Conservation (phyloP, 73 alveolate species). For the Paramecium sexaurelia region DNA sequence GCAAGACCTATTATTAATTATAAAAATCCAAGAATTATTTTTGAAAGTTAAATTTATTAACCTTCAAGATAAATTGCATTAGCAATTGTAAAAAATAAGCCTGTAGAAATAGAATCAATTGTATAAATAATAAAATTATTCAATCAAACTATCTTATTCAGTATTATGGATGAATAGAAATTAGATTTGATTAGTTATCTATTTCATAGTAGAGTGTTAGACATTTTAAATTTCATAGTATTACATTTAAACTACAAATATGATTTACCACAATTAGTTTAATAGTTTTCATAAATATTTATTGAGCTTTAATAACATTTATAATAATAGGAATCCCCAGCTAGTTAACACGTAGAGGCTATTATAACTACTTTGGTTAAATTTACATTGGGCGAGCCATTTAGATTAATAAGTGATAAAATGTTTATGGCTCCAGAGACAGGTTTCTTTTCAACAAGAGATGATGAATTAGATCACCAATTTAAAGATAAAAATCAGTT, state of each 20-base stretch:
- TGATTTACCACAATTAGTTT: not conserved
- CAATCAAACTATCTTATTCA: not conserved
- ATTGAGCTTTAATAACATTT: not conserved
- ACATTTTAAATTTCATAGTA: not conserved
- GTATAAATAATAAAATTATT: not conserved
- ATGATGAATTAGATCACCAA: constrained; percentile 18
- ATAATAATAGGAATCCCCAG: not conserved
- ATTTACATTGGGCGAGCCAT: constrained; percentile 48
- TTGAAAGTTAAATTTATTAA: not conserved
- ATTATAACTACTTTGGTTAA: constrained; percentile 33
- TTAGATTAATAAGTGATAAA: constrained; percentile 29
- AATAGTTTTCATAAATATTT: not conserved
- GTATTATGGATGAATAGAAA: constrained; percentile 29
- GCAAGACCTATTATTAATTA: constrained; percentile 50
- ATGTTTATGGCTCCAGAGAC: constrained; percentile 26
- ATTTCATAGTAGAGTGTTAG: constrained; percentile 27
- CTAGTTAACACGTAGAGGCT: constrained; percentile 47
- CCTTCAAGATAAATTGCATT: constrained; percentile 37
- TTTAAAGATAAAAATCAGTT: not conserved
- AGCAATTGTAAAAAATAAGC: not conserved
- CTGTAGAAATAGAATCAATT: not conserved
- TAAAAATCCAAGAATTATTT: constrained; percentile 46
- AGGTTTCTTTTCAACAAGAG: constrained; percentile 30
- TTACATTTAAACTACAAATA: not conserved
- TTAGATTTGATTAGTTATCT: constrained; percentile 18